phyloP scores from a whole-genome alignment of 371 early-diverging fungal species.

The Rhizopus microsporus region DNA sequence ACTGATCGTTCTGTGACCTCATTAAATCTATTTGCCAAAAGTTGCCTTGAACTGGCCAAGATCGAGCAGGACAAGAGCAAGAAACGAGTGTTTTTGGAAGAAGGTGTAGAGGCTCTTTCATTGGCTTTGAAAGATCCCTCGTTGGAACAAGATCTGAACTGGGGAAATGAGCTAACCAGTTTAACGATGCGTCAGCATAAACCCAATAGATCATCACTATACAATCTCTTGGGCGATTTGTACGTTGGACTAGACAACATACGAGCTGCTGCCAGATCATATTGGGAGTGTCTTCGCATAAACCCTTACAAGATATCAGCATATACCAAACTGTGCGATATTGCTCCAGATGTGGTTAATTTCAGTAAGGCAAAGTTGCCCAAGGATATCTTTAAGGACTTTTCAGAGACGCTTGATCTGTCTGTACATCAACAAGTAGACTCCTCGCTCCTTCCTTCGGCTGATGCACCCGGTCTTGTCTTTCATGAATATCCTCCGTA shows the following conservation, averaged over 20 bases:
- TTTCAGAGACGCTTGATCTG: constrained; percentile 9
- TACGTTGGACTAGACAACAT: constrained; percentile 38
- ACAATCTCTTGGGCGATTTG: constrained; percentile 40
- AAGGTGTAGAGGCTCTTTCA: constrained; percentile 45
- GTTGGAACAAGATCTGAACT: constrained; percentile 13
- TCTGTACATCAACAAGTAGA: neutral
- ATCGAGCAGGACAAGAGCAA: constrained; percentile 40
- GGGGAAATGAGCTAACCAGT: constrained; percentile 50
- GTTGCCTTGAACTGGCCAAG: constrained; percentile 50
- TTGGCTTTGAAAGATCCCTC: constrained; percentile 19
- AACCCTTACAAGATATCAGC: constrained; percentile 45
- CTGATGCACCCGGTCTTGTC: constrained; percentile 1
- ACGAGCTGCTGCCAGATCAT: constrained; percentile 24
- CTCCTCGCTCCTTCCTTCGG: constrained; percentile 9
- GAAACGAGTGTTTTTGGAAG: constrained; percentile 42
- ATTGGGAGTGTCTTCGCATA: constrained; percentile 21
- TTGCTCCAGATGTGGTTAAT: constrained; percentile 35
- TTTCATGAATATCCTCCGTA: neutral
- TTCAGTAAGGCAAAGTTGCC: constrained; percentile 19
- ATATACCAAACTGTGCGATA: constrained; percentile 39
- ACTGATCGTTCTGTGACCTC: constrained; percentile 29
- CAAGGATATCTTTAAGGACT: constrained; percentile 30
- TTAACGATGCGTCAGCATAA: constrained; percentile 28
- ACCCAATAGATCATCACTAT: constrained; percentile 36
- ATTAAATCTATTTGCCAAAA: constrained; percentile 44